phyloP scores from a whole-genome alignment of 306 rosid genomes.

The Macrotyloma uniflorum region DNA sequence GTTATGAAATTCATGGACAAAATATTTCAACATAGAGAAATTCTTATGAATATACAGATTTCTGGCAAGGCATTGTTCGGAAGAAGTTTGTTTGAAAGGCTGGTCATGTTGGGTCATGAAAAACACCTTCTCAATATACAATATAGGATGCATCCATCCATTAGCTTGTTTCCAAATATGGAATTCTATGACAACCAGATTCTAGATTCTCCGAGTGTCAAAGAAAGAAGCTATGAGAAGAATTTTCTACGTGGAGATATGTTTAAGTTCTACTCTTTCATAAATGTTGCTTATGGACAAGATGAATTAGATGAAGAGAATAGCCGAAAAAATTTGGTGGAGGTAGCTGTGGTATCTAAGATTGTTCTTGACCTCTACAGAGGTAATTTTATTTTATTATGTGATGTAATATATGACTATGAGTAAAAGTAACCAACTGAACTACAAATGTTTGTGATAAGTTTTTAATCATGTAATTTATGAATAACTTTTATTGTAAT shows the following conservation, averaged over 20 bases:
- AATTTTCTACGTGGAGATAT: conserved; percentile 41
- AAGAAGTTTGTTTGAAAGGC: conserved; percentile 53
- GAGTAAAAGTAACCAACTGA: neutral
- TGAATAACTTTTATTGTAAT: neutral
- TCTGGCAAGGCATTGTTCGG: conserved; percentile 44
- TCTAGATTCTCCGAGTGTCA: conserved; percentile 40
- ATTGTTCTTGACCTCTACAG: conserved; percentile 39
- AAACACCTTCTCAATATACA: conserved; percentile 50
- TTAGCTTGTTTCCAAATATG: conserved; percentile 46
- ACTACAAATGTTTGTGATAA: conserved; percentile 24
- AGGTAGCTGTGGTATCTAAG: conserved; percentile 47
- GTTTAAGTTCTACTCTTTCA: conserved; percentile 48
- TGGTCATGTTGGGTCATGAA: conserved; percentile 43
- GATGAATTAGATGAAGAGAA: conserved; percentile 37
- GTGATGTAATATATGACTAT: conserved; percentile 8
- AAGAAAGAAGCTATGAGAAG: conserved; percentile 34
- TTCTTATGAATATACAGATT: conserved; percentile 37
- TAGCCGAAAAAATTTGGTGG: conserved; percentile 47
- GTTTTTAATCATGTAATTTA: neutral
- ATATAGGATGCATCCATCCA: conserved; percentile 54
- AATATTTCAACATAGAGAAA: neutral
- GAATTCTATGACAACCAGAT: conserved; percentile 45
- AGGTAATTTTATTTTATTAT: conserved; percentile 39
- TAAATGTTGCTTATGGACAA: conserved; percentile 47
- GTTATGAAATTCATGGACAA: conserved; percentile 4